Percentiles rank a stretch among this genome's conserved stretches.
These are phyloP conservation scores for Phycomyces blakesleeanus DNA, from an alignment of 192 early-diverging fungal species.

Conservation along the genomic window DNA sequence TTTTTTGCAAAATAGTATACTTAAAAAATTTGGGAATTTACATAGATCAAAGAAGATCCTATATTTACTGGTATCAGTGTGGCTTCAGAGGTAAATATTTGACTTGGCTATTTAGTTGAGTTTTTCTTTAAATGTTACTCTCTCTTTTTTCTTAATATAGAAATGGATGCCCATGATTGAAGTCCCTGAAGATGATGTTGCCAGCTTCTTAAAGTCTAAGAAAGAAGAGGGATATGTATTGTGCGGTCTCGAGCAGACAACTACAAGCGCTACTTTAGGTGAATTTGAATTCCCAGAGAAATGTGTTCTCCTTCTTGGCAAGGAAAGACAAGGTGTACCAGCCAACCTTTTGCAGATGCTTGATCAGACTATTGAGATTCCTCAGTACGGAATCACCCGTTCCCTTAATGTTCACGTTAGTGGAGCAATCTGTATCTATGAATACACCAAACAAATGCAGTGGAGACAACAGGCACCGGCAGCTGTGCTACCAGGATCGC, in stretches of 20 bases:
- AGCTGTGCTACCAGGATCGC: neutral
- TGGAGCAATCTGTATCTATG: constrained; percentile 52
- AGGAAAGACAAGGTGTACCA: constrained; percentile 54
- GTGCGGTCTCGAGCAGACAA: constrained; percentile 60
- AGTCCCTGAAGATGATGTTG: constrained; percentile 36
- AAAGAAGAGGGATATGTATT: constrained; percentile 50
- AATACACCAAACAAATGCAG: constrained; percentile 48
- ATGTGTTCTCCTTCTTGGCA: constrained; percentile 46
- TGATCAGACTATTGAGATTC: constrained; percentile 56
- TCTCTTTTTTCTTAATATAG: constrained; percentile 4
- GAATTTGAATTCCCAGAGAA: constrained; percentile 54
- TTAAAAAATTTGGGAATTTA: neutral
- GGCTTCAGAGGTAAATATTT: constrained; percentile 38
- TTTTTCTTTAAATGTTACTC: neutral
- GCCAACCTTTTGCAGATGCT: constrained; percentile 46
- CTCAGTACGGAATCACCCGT: constrained; percentile 55
- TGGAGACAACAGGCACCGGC: constrained; percentile 12
- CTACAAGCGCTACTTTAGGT: constrained; percentile 45
- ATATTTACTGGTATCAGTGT: constrained; percentile 47
- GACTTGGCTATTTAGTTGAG: neutral
- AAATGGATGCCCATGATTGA: constrained; percentile 60
- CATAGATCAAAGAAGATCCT: constrained; percentile 46
- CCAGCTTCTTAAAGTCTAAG: constrained; percentile 38
- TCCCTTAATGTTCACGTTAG: constrained; percentile 61
- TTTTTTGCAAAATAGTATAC: neutral